Base-by-base conservation (phyloP, 2,329 filamentous ascomycete species). In the Fusarium tjaetaba region DNA sequence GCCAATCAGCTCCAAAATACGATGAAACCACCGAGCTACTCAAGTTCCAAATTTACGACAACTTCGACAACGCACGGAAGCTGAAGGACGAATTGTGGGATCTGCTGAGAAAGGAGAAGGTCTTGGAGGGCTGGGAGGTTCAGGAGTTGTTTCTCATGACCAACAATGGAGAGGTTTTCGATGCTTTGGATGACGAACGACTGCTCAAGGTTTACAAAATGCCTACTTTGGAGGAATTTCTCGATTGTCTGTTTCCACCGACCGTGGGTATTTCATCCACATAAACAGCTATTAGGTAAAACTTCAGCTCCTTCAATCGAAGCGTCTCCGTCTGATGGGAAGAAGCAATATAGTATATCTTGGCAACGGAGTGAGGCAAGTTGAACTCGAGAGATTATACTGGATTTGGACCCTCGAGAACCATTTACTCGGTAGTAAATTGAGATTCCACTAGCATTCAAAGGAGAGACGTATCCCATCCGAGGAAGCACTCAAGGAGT, bases 351-450 rank as follows among this genome's bases (percentile, higher is more conserved):
- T 7, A 18, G 3, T 3, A 0, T 14, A 15, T 7, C 15, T 24
- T 5, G 7, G 14, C 0, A 4, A 18, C 5, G 14, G 7, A n/a
- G 7, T 13, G 3, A 14, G 22, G 8, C 4, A 4, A 51, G 3
- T 20, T 24, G 2, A 11, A 3, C 11, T 9, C 4, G 3, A 3
- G 22, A n/a, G 0, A 13, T 49, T 2, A 18, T 11, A 7, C 7
- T 32, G 22, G 2, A 2, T 30, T 18, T n/a, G 14, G 9, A n/a
- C 4, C 1, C 3, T 16, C 14, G 4, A 11, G 7, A n/a, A 15
- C 1, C 5, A 22, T 4, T 2, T 24, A 11, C 24, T 22, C 2
- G 16, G 9, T 4, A 36, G 16, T 36, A 18, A 22, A 2, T 9
- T 18, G 20, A 30, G 9, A 11, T 32, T n/a, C 7, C 7, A 9